Base-by-base conservation (phyloP, 1,284 basidiomycete genomes). In the Cutaneotrichosporon sp. region DNA sequence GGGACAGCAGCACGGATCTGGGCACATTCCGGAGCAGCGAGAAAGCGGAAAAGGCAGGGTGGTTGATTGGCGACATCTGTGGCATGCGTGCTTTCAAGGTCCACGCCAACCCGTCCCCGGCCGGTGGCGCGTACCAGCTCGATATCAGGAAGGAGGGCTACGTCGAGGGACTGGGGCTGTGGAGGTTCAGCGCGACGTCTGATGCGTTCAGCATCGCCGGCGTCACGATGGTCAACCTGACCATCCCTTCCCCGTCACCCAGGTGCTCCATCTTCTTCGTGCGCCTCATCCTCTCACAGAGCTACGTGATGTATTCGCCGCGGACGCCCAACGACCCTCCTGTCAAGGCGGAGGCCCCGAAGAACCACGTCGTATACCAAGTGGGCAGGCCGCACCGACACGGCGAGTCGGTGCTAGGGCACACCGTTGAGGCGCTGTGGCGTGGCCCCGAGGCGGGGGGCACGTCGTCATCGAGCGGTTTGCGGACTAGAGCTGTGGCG, bases 121-220 rank as follows among this genome's bases (percentile, higher is more conserved):
- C 49, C 2, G 65, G 63, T 6, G 68, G 65, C 14, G 64, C 68
- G 9, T 60, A 51, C 31, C 52, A 56, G 41, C 55, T 73, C 22
- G 68, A 73, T 20, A 26, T 72, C 12, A 49, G 65, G 14, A 73
- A 71, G 52, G 70, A 68, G 33, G 72, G 70, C 2, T 64, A 62
- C 24, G 67, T 71, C 9, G 65, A 71, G 29, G 70, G 71, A 3
- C 54, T 75, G 1, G 72, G 72, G 7, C 54, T 54, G 6, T 75
- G 72, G 71, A 57, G 65, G 12, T 64, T 73, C 53, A 59, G 48
- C n/a, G 63, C 64, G 16, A 57, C 59, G 17, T 59, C 66, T 9
- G 74, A 75, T 51, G 66, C 66, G 64, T 71, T 73, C 52, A 62
- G 63, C 16, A 66, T 75, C 31, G 68, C 70, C 1, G 58, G 64